phyloP scores from a whole-genome alignment of 495 filamentous ascomycete species.

The Pyronema domesticum region DNA sequence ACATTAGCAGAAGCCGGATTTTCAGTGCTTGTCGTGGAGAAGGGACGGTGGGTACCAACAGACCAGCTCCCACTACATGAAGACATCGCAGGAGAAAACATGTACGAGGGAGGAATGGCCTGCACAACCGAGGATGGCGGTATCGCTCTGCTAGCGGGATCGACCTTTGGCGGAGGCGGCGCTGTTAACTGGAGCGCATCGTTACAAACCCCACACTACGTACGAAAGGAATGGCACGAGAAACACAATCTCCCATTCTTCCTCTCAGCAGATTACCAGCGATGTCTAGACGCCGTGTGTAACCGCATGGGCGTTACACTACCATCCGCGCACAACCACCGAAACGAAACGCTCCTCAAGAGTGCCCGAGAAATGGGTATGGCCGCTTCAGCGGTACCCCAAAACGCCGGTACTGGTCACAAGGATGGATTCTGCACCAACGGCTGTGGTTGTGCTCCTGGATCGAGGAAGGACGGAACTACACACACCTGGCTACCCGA shows the following conservation, averaged over 20 bases:
- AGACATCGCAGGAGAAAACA: conserved; percentile 33
- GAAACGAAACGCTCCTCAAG: conserved; percentile 51
- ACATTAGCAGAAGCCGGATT: conserved; percentile 51
- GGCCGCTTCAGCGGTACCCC: conserved; percentile 48
- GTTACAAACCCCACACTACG: conserved; percentile 52
- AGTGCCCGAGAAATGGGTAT: conserved; percentile 63
- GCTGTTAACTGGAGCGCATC: conserved; percentile 80
- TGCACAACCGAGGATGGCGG: conserved; percentile 44
- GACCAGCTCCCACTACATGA: conserved; percentile 56
- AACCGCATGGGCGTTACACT: conserved; percentile 63
- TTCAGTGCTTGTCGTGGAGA: conserved; percentile 66
- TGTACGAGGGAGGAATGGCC: conserved; percentile 46
- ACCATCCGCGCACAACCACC: conserved; percentile 48
- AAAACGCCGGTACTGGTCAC: conserved; percentile 57
- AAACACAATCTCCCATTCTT: conserved; percentile 56
- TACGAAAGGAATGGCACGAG: conserved; percentile 65
- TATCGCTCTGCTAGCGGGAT: conserved; percentile 45
- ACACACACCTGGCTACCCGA: conserved; percentile 60
- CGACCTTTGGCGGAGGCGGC: conserved; percentile 71
- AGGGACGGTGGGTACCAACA: conserved; percentile 48
- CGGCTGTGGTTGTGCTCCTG: conserved; percentile 44
- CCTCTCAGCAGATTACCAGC: conserved; percentile 54
- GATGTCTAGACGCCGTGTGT: conserved; percentile 50
- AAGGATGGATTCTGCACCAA: conserved; percentile 63
- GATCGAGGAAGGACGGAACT: conserved; percentile 43